Percentiles rank a stretch among this genome's conserved stretches.
Evolutionary conservation across 1,139 yeast genomes (phyloP).

Genomic region (Pichia sp.): DNA sequence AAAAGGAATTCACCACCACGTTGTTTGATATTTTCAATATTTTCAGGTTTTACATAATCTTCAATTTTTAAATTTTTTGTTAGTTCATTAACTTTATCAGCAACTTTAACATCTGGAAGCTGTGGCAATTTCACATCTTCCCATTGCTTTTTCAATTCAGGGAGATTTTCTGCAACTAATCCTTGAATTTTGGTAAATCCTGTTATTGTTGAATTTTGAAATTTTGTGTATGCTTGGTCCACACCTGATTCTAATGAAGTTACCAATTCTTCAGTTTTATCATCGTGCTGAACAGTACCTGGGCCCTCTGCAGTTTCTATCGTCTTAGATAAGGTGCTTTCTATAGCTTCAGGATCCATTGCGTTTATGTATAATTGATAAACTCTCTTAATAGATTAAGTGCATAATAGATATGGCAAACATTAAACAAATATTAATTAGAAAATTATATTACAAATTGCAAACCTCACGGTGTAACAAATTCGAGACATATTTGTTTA

Average conservation of each 20-base stretch:
- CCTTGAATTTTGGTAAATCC: conserved; percentile 34
- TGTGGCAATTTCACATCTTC: conserved; percentile 15
- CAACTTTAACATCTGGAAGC: conserved; percentile 19
- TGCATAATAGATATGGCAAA: no score
- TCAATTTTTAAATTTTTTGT: conserved; percentile 30
- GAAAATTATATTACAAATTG: no score
- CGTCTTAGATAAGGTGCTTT: conserved; percentile 6
- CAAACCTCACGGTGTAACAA: no score
- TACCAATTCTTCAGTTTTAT: conserved; percentile 43
- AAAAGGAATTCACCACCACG: conserved; percentile 31
- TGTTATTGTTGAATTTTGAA: conserved; percentile 39
- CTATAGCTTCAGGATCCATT: conserved; percentile 16
- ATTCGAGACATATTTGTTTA: no score
- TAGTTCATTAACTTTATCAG: conserved; percentile 18
- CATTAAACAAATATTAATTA: no score
- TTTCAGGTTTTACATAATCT: conserved; percentile 17
- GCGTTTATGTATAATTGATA: no score
- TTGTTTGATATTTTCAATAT: conserved; percentile 38
- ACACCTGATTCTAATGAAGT: conserved; percentile 47
- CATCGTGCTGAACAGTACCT: conserved; percentile 16
- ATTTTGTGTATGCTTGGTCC: conserved; percentile 43
- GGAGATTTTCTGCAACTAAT: conserved; percentile 24
- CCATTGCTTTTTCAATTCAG: conserved; percentile 19
- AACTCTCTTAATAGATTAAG: no score
- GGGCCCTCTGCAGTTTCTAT: conserved; percentile 6